Evolutionary conservation across 495 filamentous ascomycete species (phyloP).

Genomic region (Tuber melanosporum): DNA sequence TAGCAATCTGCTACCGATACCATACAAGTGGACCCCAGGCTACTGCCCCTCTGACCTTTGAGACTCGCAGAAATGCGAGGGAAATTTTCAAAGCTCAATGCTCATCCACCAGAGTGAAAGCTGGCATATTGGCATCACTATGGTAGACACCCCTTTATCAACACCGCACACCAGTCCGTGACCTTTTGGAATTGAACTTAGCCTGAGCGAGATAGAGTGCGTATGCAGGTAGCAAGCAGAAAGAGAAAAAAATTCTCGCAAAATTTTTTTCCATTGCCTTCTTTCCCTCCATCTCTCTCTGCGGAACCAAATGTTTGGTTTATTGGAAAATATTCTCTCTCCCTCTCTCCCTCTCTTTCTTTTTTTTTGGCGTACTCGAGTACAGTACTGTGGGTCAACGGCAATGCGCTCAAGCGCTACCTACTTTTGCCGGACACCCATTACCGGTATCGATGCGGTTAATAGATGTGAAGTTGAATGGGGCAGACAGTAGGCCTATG

Average conservation of each 20-base stretch:
- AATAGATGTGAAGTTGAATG: not conserved
- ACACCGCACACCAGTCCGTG: constrained; percentile 3
- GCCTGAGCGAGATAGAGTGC: constrained; percentile 2
- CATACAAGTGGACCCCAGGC: not conserved
- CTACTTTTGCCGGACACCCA: not conserved
- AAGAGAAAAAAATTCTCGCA: not conserved
- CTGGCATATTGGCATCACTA: not conserved
- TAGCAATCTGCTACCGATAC: not conserved
- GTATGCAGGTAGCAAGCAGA: not conserved
- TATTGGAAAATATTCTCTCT: not conserved
- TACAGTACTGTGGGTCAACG: not conserved
- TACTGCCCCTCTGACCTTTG: not conserved
- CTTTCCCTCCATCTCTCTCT: not conserved
- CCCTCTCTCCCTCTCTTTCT: too few species aligned
- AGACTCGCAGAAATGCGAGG: not conserved
- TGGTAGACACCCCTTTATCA: not conserved
- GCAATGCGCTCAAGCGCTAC: not conserved
- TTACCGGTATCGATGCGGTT: not conserved
- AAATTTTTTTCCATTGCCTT: not conserved
- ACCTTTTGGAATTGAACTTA: not conserved
- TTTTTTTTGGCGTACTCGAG: not conserved
- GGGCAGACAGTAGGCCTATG: not conserved
- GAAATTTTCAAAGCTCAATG: not conserved
- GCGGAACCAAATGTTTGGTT: not conserved
- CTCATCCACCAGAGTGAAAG: not conserved